Evolutionary conservation across 352 stramenopile genomes (phyloP).

Genomic region (Phytophthora meadii): DNA sequence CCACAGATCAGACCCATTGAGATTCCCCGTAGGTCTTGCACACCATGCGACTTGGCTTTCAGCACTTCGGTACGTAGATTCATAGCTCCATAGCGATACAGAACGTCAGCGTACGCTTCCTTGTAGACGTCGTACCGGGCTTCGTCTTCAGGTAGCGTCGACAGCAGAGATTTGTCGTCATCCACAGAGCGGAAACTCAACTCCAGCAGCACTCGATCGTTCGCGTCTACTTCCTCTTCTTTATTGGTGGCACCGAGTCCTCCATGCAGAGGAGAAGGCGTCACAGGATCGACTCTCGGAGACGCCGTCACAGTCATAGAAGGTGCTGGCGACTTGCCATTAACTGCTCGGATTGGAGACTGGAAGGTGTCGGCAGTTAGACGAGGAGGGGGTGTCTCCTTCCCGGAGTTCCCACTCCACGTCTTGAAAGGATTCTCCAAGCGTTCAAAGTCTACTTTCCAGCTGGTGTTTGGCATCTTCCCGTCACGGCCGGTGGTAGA

Average conservation of each 20-base stretch:
- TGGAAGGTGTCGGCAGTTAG: conserved; percentile 66
- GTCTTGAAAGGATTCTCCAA: conserved; percentile 80
- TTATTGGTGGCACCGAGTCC: conserved; percentile 5
- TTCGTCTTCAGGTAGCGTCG: conserved; percentile 53
- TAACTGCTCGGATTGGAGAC: conserved; percentile 38
- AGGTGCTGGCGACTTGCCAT: conserved; percentile 36
- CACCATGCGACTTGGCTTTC: conserved; percentile 52
- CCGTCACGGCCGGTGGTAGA: conserved; percentile 23
- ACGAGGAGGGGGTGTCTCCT: conserved; percentile 48
- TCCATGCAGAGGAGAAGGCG: conserved; percentile 27
- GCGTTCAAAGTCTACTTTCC: conserved; percentile 79
- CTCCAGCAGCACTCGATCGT: conserved; percentile 61
- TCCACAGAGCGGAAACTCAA: conserved; percentile 48
- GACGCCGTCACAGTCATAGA: conserved; percentile 40
- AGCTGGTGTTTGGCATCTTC: conserved; percentile 26
- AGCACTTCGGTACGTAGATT: conserved; percentile 76
- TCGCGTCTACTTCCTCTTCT: conserved; percentile 46
- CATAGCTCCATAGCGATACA: conserved; percentile 85
- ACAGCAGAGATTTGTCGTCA: conserved; percentile 58
- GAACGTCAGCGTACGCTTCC: conserved; percentile 75
- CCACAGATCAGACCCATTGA: conserved; percentile 70
- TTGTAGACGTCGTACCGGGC: conserved; percentile 86
- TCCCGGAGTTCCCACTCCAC: conserved; percentile 55
- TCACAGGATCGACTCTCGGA: conserved; percentile 18
- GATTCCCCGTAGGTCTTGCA: conserved; percentile 57